Percentiles rank a stretch among this genome's conserved stretches.
Evolutionary conservation across 2,329 filamentous ascomycete species (phyloP).

Genomic region (Dothistroma pini): DNA sequence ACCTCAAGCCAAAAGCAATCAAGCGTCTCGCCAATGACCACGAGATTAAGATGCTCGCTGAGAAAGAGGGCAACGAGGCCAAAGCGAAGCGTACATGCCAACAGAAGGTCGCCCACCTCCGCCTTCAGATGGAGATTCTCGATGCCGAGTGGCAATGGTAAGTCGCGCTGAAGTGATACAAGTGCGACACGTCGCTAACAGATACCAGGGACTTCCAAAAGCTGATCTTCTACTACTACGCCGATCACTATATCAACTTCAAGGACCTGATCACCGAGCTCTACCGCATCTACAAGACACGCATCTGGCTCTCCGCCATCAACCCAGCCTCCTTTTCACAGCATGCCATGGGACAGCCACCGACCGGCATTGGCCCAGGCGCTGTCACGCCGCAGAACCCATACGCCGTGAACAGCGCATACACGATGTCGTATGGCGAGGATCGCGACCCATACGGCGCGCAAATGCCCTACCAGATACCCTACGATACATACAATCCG

Average conservation of each 20-base stretch:
- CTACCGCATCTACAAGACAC: slow-evolving; percentile 99
- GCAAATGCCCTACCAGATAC: slow-evolving; percentile 32
- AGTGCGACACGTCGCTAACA: background rate
- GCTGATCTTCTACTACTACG: slow-evolving; percentile 98
- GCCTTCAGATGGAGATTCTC: slow-evolving; percentile 95
- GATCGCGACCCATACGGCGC: slow-evolving; percentile 34
- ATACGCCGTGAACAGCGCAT: slow-evolving; percentile 26
- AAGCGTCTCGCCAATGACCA: slow-evolving; percentile 90
- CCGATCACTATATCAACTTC: slow-evolving; percentile 98
- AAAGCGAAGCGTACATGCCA: slow-evolving; percentile 97
- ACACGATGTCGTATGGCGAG: slow-evolving; percentile 34
- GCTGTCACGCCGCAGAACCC: slow-evolving; percentile 28
- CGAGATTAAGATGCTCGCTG: slow-evolving; percentile 81
- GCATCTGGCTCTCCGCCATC: slow-evolving; percentile 99
- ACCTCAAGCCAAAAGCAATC: slow-evolving; percentile 93
- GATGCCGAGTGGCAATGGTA: slow-evolving; percentile 99
- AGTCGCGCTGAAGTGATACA: slow-evolving; percentile 40
- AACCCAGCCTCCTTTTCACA: slow-evolving; percentile 83
- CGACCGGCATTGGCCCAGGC: slow-evolving; percentile 37
- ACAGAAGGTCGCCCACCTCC: slow-evolving; percentile 92
- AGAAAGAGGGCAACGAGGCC: slow-evolving; percentile 96
- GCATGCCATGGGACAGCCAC: slow-evolving; percentile 34
- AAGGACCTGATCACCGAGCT: slow-evolving; percentile 95
- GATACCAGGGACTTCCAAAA: slow-evolving; percentile 89
- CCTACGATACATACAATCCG: slow-evolving; percentile 33